phyloP scores from a whole-genome alignment of 805 yeast genomes.

The Candida qinlingensis region DNA sequence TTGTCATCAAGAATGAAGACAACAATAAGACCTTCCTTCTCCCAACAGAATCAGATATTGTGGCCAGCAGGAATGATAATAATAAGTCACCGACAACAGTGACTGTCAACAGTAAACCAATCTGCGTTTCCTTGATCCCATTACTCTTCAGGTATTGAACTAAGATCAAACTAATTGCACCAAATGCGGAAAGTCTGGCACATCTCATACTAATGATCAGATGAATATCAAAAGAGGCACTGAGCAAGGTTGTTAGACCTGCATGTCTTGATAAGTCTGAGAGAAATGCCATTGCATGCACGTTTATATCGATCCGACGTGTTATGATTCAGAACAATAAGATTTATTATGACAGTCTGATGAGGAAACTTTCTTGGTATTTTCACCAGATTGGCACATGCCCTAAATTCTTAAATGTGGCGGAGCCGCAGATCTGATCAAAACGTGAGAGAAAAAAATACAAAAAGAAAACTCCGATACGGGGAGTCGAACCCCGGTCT shows the following conservation, averaged over 20 bases:
- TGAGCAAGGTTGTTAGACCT: conserved; percentile 22
- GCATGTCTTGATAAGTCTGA: conserved; percentile 1
- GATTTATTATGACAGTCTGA: too few relatives aligned
- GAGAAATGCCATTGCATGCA: not conserved
- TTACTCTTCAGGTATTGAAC: conserved; percentile 40
- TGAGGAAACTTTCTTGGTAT: too few relatives aligned
- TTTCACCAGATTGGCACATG: too few relatives aligned
- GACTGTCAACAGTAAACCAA: conserved; percentile 45
- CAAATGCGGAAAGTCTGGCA: conserved; percentile 31
- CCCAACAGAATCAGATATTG: conserved; percentile 44
- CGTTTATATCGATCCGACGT: too few relatives aligned
- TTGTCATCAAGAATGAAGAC: conserved; percentile 37
- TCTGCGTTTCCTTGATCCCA: conserved; percentile 33
- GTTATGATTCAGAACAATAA: too few relatives aligned
- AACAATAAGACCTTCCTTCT: conserved; percentile 34
- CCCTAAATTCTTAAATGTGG: too few relatives aligned
- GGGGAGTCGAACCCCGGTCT: conserved; percentile 86
- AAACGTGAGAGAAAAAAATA: conserved; percentile 5
- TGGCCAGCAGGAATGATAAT: conserved; percentile 40
- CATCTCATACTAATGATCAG: conserved; percentile 27
- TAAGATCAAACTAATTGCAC: conserved; percentile 32
- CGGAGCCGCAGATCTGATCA: not conserved
- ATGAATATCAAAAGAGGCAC: conserved; percentile 27
- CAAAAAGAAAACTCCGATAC: conserved; percentile 51
- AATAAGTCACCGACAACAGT: conserved; percentile 48